Conservation (phyloP, 1,284 basidiomycete species). For the Ceratobasidium sp. region DNA sequence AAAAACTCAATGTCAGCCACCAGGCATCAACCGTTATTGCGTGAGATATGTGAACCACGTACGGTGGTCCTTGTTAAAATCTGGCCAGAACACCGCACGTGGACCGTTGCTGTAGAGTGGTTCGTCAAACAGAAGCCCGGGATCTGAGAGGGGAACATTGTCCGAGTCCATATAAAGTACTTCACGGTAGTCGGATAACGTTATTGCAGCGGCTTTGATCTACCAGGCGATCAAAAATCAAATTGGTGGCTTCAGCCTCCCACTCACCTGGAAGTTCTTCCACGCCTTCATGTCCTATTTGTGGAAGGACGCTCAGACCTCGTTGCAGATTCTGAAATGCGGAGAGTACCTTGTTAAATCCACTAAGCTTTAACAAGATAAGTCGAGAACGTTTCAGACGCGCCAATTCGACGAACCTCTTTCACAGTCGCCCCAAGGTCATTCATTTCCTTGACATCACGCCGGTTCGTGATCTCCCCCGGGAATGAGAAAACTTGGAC, state of each 20-base stretch:
- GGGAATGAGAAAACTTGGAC: conserved; percentile 60
- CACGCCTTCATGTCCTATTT: conserved; percentile 39
- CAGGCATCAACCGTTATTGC: conserved; percentile 8
- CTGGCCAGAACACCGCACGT: conserved; percentile 60
- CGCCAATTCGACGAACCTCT: conserved; percentile 49
- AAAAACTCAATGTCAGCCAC: neutral
- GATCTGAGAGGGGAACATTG: conserved; percentile 58
- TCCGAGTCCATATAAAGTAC: conserved; percentile 59
- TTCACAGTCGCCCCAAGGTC: conserved; percentile 54
- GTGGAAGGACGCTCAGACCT: neutral
- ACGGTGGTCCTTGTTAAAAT: conserved; percentile 60
- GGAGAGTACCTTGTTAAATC: conserved; percentile 45
- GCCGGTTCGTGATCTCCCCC: conserved; percentile 54
- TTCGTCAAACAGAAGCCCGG: conserved; percentile 57
- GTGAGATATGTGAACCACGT: conserved; percentile 45
- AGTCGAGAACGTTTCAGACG: conserved; percentile 16
- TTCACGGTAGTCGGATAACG: conserved; percentile 58
- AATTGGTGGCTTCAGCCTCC: neutral
- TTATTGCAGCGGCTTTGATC: conserved; percentile 60
- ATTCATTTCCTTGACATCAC: conserved; percentile 53
- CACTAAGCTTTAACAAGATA: conserved; percentile 49
- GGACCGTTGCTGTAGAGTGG: conserved; percentile 55
- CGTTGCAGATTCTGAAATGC: conserved; percentile 47
- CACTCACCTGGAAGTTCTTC: conserved; percentile 57
- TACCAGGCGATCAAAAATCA: too few relatives aligned